Base-by-base conservation (phyloP, 164 flowering plant species). In the Stephania japonica region DNA sequence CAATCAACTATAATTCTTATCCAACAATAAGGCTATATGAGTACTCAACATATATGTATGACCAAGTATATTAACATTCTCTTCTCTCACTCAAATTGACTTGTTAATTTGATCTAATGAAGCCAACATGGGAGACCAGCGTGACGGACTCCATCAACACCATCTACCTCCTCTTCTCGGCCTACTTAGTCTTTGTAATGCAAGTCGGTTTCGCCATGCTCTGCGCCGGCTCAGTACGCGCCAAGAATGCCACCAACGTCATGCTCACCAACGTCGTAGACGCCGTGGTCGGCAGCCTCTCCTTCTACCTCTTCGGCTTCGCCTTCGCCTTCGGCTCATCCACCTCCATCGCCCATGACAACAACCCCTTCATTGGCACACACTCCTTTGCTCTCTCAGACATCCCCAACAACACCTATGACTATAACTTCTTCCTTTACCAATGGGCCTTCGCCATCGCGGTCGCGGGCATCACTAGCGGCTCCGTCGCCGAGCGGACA, bases 401-500 rank as follows among this genome's bases (percentile, higher is more conserved):
- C 66, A 74, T 88, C 10, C 93, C 90, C 1, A 72, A 73, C 14
- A 47, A 14, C 43, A 61, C 78, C 3, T 82, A 76, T 23, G 93
- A 87, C 75, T 91, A 89, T 74, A 83, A 84, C 67, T 89, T 75
- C 81, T 91, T 89, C 53, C 87, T 89, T n/a, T 89, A 84, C 72
- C 92, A 91, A 19, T 88, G 91, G 93, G 93, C 93, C 44, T 91
- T 89, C 32, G 97, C 92, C 42, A 91, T 89, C 3, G 97, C 93
- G 0, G 97, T 85, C 4, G 90, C 92, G 0, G 92, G 95, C 2
- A 88, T 87, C 43, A 89, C 91, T 6, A 91, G 97, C 42, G 97
- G 97, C 23, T 91, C 97, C 12, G 85, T 91, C 2, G 97, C 97
- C 0, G 97, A 91, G 76, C 77, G 97, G 7, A 91, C 97, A 21